phyloP scores from a whole-genome alignment of 768 basidiomycete genomes.

The Kwoniella dendrophila region DNA sequence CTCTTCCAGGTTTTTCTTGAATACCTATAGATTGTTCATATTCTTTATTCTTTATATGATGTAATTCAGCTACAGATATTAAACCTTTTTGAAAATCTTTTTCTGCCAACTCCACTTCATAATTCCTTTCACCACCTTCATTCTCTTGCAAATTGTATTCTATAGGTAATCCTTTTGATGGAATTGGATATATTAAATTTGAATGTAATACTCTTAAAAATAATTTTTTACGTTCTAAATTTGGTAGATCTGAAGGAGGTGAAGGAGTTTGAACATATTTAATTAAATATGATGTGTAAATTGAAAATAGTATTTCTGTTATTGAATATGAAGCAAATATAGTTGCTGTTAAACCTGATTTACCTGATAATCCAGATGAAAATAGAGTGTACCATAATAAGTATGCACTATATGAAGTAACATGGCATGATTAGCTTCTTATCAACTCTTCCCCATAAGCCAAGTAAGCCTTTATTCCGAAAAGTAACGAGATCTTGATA shows the following conservation, averaged over 20 bases:
- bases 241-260: slow-evolving; percentile 33
- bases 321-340: slow-evolving; percentile 46
- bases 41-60: slow-evolving; percentile 30
- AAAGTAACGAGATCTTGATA: too few relatives aligned
- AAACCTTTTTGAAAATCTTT: slow-evolving; percentile 17
- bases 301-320: slow-evolving; percentile 45
- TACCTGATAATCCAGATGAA: slow-evolving; percentile 12
- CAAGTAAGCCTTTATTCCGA: too few relatives aligned
- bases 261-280: slow-evolving; percentile 36
- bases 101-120: slow-evolving; percentile 10
- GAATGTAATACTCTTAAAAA: slow-evolving; percentile 37
- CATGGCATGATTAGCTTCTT: not conserved
- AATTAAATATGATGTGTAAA: slow-evolving; percentile 40
- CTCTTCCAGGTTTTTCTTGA: slow-evolving; percentile 23
- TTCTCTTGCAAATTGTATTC: not conserved
- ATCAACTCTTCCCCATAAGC: too few relatives aligned
- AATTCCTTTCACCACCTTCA: not conserved
- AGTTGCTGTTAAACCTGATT: slow-evolving; percentile 29
- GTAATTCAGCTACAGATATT: slow-evolving; percentile 16
- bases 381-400: slow-evolving; percentile 43
- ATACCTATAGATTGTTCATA: slow-evolving; percentile 40
- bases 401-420: slow-evolving; percentile 32
- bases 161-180: slow-evolving; percentile 11
- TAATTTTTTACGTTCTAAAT: slow-evolving; percentile 31
- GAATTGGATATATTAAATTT: slow-evolving; percentile 30